Base-by-base conservation (phyloP, 192 early-diverging fungal species). In the Glomus cerebriforme region DNA sequence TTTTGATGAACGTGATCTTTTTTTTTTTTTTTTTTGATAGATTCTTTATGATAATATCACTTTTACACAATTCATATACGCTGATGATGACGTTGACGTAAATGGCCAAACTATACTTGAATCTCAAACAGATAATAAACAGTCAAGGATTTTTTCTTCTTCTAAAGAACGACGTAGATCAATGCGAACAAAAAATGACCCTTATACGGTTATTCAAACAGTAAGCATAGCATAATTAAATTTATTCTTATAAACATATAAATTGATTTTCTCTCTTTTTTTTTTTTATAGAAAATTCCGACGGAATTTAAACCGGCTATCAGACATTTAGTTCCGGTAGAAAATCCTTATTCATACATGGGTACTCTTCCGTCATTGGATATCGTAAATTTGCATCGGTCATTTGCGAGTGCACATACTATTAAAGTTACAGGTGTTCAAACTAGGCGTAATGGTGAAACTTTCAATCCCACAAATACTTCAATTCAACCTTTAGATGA, bases 11-110 rank as follows among this genome's bases (percentile, higher is more conserved):
- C 17, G 22, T 75, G 15, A 35, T 54, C n/a, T 59, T 37, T 39
- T 8, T 54, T 59, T 37, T 39, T 8, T 54, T n/a, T 54, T 64
- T 22, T 45, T 66, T 27, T 73, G 15, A 0, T 78, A 89, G 88
- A 73, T 90, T 45, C 85, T 90, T 59, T 90, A 87, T 73, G 89
- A 90, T 73, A 90, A 90, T 65, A 88, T 90, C 64, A 84, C 85
- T 6, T 85, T 62, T 63, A 80, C 84, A 26, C 86, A 89, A 77
- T 90, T 90, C 71, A 85, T 85, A 10, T 89, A 88, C 75, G 85
- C 87, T 31, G 86, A 89, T 39, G 83, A 83, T 32, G 87, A 89
- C 39, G 77, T 81, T 54, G 87, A 89, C 32, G 82, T 81, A 13
- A 86, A 82, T 69, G 81, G 83, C 22, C 80, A 81, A 58, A 66